Conservation (phyloP, 1,139 yeast genomes). For the Wickerhamomyces sp. region DNA sequence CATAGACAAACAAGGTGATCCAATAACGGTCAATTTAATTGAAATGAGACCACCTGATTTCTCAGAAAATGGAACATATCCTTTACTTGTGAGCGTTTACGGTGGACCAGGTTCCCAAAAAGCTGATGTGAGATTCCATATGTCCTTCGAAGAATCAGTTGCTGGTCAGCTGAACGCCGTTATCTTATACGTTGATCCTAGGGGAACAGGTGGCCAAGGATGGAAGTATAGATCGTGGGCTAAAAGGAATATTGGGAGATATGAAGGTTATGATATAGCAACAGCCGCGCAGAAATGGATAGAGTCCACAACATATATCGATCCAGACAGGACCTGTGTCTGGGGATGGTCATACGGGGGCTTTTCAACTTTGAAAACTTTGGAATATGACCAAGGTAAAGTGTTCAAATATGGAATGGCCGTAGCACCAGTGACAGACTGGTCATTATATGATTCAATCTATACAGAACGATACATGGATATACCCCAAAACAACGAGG, state of each 20-base stretch:
- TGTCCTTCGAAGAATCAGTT: constrained; percentile 62
- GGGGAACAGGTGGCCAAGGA: constrained; percentile 82
- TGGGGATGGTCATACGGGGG: constrained; percentile 91
- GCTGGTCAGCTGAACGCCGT: constrained; percentile 59
- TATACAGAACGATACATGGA: constrained; percentile 84
- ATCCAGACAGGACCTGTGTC: constrained; percentile 53
- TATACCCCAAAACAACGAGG: constrained; percentile 45
- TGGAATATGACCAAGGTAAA: constrained; percentile 57
- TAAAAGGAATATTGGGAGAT: constrained; percentile 58
- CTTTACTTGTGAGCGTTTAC: constrained; percentile 69
- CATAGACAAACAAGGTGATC: constrained; percentile 23
- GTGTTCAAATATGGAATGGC: constrained; percentile 67
- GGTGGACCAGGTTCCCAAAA: constrained; percentile 87
- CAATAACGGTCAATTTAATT: constrained; percentile 48
- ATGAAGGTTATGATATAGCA: constrained; percentile 74
- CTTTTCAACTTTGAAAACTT: constrained; percentile 59
- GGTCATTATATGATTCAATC: constrained; percentile 65
- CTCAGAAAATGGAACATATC: constrained; percentile 50
- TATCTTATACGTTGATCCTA: constrained; percentile 72
- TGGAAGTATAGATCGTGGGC: constrained; percentile 65
- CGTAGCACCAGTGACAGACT: constrained; percentile 75
- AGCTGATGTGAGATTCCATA: constrained; percentile 44
- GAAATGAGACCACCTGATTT: constrained; percentile 71
- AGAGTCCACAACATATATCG: constrained; percentile 46
- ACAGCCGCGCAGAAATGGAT: constrained; percentile 57